Percentiles rank a stretch among this genome's conserved stretches.
phyloP scores from a whole-genome alignment of 2,329 filamentous ascomycete species.

The Paracoccidioides brasiliensis region DNA sequence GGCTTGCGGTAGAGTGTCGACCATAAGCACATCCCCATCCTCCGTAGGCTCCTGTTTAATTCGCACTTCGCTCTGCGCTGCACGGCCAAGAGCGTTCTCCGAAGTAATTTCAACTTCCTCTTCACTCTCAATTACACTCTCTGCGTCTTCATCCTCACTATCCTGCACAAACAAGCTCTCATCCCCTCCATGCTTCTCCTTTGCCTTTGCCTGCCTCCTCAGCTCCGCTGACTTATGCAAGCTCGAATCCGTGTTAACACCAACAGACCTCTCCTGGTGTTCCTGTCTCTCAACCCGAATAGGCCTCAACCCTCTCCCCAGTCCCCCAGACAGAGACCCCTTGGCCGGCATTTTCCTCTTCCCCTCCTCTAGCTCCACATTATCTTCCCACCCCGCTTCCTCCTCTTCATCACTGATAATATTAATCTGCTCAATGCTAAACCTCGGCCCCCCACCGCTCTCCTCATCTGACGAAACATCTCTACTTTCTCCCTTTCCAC shows the following conservation, averaged over 20 bases:
- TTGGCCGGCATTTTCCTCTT: constrained; percentile 20
- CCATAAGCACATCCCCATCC: constrained; percentile 33
- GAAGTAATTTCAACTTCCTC: constrained; percentile 24
- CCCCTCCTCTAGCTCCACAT: constrained; percentile 34
- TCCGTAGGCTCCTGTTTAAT: constrained; percentile 45
- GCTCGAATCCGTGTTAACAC: constrained; percentile 42
- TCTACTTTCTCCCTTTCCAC: constrained; percentile 13
- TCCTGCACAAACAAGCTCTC: constrained; percentile 23
- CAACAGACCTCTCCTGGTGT: constrained; percentile 41
- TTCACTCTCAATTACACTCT: constrained; percentile 10
- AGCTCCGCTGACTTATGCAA: constrained; percentile 32
- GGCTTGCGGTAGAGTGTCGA: constrained; percentile 19
- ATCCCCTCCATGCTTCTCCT: constrained; percentile 14
- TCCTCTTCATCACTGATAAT: constrained; percentile 42
- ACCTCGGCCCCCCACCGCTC: constrained; percentile 31
- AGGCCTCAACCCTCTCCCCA: constrained; percentile 31
- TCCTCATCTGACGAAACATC: constrained; percentile 38
- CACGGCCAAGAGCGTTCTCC: constrained; percentile 34
- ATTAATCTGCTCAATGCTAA: constrained; percentile 46
- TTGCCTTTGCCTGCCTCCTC: constrained; percentile 20
- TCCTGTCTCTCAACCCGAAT: constrained; percentile 44
- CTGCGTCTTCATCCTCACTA: constrained; percentile 15
- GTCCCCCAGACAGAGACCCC: constrained; percentile 11
- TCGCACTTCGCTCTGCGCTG: constrained; percentile 20
- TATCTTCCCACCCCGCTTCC: constrained; percentile 18